Evolutionary conservation across 225 moss, liverwort and hornwort species (phyloP), one percentile per base, ranked within the genome.

Genomic region (Bryum argenteum): DNA sequence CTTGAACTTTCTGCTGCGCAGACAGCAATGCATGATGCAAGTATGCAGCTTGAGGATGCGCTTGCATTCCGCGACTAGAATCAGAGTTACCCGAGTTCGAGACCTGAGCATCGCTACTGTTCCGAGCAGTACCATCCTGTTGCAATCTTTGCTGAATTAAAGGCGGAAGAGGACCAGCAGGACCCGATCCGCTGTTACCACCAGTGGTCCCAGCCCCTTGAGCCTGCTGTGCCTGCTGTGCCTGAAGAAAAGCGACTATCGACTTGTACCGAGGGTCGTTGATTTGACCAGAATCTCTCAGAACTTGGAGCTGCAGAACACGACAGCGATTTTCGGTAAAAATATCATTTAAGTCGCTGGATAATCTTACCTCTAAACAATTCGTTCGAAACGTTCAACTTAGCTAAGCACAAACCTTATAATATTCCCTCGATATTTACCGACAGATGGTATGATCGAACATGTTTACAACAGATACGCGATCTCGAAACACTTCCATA

Each of bases 1-100:
- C 84, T 71, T 92, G 90, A 39, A 77, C 82, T 85, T 91, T 91
- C 43, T 83, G 83, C 69, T 91, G 95, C 38, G 80, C 79, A 83
- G 90, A 74, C 39, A 87, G 81, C 44, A 87, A 55, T 19, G 79
- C 89, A 73, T 92, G 90, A 79, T 95, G 92, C 57, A 88, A 74
- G 67, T 79, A 92, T 54, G 83, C 80, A 50, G 80, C 70, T 73
- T 92, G 90, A 61, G 82, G 59, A 78, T 88, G 92, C 61, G 85
- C 63, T 66, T 86, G 88, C 54, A 42, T 54, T 57, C 83, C 86
- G 26, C 85, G 89, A 67, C 80, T 83, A 73, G 79, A 66, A 69
- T 91, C 89, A 21, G 83, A 66, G 63, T 72, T 58, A 51, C 79
- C 81, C 75, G 80, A 79, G 69, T 71, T 77, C 58, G 71, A 60